A percentile compares a stretch with the other conserved stretches of the same genome.
Evolutionary conservation across 305 asterid genomes (phyloP).

Genomic region (Fraxinus greggii): DNA sequence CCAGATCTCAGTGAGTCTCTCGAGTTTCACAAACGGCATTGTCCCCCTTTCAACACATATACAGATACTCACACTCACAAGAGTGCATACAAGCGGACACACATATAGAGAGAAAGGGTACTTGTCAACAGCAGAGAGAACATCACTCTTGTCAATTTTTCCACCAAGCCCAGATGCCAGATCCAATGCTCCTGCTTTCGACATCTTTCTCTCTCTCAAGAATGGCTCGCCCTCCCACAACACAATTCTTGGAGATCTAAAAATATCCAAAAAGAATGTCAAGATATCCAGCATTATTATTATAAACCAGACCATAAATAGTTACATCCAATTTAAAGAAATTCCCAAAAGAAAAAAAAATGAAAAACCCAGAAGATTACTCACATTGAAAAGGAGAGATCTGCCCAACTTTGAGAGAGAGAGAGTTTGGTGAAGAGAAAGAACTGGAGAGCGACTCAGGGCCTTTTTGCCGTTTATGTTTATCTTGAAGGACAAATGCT

Average conservation of each 20-base stretch:
- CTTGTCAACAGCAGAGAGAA: conserved; percentile 90
- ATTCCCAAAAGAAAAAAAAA: neutral
- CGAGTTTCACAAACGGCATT: neutral
- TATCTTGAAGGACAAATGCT: neutral
- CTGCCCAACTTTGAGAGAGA: neutral
- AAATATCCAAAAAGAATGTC: neutral
- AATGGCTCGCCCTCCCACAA: conserved; percentile 21
- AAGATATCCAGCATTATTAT: neutral
- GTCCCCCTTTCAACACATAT: neutral
- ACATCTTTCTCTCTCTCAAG: conserved; percentile 39
- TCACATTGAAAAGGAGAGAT: neutral
- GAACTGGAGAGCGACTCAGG: neutral
- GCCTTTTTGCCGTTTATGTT: neutral
- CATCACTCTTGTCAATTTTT: conserved; percentile 64
- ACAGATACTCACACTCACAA: neutral
- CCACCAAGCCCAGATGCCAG: conserved; percentile 96
- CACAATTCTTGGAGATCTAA: conserved; percentile 37
- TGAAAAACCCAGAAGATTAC: neutral
- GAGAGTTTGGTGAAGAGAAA: neutral
- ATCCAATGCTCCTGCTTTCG: conserved; percentile 76
- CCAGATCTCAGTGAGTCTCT: neutral
- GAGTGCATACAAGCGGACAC: neutral
- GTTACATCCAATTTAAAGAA: neutral
- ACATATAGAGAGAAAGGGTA: conserved; percentile 21
- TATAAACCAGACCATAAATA: neutral